phyloP scores from a whole-genome alignment of 2,329 filamentous ascomycete genomes.

The Alternaria burnsii region DNA sequence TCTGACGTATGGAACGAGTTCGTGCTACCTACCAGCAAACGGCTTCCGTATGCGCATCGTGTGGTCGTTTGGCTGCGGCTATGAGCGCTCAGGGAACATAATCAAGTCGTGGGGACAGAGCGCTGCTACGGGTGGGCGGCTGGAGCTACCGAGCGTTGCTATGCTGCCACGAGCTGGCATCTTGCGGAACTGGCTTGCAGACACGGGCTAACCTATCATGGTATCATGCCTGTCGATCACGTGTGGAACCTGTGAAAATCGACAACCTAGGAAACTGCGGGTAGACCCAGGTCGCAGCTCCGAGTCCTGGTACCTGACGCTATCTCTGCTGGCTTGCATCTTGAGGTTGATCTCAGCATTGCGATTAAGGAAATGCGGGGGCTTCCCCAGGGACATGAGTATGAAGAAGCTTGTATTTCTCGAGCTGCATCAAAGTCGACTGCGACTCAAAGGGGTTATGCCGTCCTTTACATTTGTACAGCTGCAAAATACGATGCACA shows the following conservation, averaged over 20 bases:
- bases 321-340: neutral
- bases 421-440: neutral
- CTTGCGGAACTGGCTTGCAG: slow-evolving; percentile 12
- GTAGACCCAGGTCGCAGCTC: slow-evolving; percentile 9
- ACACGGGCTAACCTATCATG: neutral
- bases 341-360: neutral
- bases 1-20: slow-evolving; percentile 2
- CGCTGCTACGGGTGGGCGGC: slow-evolving; percentile 8
- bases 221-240: slow-evolving; percentile 14
- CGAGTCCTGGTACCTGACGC: slow-evolving; percentile 2
- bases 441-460: neutral
- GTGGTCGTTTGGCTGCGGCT: neutral
- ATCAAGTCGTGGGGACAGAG: slow-evolving; percentile 2
- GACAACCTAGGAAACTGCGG: slow-evolving; percentile 13
- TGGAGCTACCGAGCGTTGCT: slow-evolving; percentile 13
- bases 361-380: neutral
- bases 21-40: slow-evolving; percentile 18
- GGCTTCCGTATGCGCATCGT: slow-evolving; percentile 21
- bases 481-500: neutral
- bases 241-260: slow-evolving; percentile 24
- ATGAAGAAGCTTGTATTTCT: neutral
- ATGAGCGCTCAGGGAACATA: slow-evolving; percentile 1
- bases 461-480: neutral
- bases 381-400: neutral
- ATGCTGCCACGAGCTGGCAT: slow-evolving; percentile 18